phyloP scores from a whole-genome alignment of 2,329 filamentous ascomycete genomes.

The Ilyonectria mors-panacis region DNA sequence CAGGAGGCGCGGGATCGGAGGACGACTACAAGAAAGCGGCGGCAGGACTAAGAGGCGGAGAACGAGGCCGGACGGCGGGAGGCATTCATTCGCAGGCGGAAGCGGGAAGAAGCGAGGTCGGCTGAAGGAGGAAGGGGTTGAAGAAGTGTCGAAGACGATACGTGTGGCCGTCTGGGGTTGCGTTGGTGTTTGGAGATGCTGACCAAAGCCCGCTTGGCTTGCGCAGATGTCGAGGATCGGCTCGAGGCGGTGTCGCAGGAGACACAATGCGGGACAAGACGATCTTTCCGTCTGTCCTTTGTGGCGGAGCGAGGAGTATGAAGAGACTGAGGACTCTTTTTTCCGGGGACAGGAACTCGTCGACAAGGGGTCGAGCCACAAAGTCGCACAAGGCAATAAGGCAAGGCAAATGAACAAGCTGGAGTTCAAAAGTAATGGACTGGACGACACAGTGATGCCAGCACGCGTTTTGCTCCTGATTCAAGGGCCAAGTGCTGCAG shows the following conservation, averaged over 20 bases:
- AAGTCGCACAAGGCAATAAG: constrained; percentile 40
- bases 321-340: constrained; percentile 35
- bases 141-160: constrained; percentile 24
- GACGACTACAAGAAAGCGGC: constrained; percentile 42
- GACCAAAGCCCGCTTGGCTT: constrained; percentile 21
- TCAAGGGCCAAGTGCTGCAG: constrained; percentile 47
- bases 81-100: constrained; percentile 50
- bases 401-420: constrained; percentile 39
- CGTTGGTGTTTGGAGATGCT: constrained; percentile 17
- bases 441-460: constrained; percentile 49
- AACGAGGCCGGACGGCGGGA: constrained; percentile 42
- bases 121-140: constrained; percentile 28
- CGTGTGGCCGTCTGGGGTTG: constrained; percentile 12
- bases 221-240: constrained; percentile 14
- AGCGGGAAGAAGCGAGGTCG: constrained; percentile 39
- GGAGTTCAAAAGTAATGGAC: constrained; percentile 24
- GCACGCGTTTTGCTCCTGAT: constrained; percentile 53
- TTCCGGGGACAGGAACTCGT: constrained; percentile 38
- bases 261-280: constrained; percentile 10
- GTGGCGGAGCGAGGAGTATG: constrained; percentile 30
- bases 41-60: constrained; percentile 41
- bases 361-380: constrained; percentile 45
- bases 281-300: constrained; percentile 4
- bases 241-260: constrained; percentile 22
- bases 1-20: constrained; percentile 46